A percentile compares a stretch with the other conserved stretches of the same genome.
Evolutionary conservation across 2,329 filamentous ascomycete genomes (phyloP).

Genomic region (Cercospora zeae-maydis): DNA sequence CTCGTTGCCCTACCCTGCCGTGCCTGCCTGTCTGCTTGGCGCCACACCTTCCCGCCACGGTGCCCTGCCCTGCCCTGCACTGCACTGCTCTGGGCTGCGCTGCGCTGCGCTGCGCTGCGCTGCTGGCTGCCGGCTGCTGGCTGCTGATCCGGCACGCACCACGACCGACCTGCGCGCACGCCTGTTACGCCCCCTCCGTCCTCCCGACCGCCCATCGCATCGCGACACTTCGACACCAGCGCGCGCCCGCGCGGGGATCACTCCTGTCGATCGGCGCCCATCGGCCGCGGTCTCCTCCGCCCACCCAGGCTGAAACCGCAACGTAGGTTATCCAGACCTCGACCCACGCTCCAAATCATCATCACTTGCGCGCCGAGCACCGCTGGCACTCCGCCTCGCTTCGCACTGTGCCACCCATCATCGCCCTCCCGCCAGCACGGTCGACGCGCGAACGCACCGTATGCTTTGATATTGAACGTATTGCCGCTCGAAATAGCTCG

Average conservation of each 20-base stretch:
- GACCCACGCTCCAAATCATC: background rate
- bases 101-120: background rate
- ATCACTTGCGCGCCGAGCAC: too few species aligned
- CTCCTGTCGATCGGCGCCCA: slow-evolving; percentile 1
- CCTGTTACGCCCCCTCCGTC: background rate
- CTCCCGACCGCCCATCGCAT: background rate
- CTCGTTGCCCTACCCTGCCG: too few species aligned
- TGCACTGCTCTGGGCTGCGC: too few species aligned
- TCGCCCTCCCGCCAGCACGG: background rate
- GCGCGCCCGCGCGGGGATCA: slow-evolving; percentile 1
- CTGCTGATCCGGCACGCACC: background rate
- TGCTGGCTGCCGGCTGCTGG: background rate
- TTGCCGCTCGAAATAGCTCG: background rate
- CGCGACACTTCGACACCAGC: background rate
- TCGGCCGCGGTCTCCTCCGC: background rate
- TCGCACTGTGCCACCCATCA: background rate
- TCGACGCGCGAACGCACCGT: background rate
- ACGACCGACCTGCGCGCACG: too few species aligned
- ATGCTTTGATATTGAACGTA: background rate
- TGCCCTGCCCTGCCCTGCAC: too few species aligned
- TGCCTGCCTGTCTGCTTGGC: background rate
- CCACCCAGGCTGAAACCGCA: slow-evolving; percentile 1
- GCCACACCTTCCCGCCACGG: background rate
- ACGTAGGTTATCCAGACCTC: slow-evolving; percentile 5
- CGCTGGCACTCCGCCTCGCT: background rate